These are phyloP conservation scores for Scheffersomyces quercinus DNA, from an alignment of 1,139 yeast species.

Conservation along the genomic window DNA sequence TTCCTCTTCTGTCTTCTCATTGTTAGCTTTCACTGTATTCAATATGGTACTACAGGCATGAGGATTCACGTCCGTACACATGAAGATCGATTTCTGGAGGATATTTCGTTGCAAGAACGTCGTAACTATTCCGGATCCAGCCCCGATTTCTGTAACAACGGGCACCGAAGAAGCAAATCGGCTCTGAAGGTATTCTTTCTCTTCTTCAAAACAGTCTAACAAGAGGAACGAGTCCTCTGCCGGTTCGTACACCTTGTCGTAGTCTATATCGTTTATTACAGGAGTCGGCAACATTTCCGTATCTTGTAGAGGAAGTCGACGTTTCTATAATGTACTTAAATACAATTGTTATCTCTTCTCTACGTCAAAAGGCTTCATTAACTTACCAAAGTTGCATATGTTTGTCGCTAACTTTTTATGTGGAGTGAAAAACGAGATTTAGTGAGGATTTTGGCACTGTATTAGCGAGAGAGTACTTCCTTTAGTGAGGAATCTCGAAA, in stretches of 20 bases:
- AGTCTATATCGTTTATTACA: constrained; percentile 27
- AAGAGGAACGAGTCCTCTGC: constrained; percentile 87
- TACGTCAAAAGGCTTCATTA: too few species aligned
- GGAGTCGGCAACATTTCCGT: constrained; percentile 44
- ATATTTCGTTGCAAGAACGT: constrained; percentile 65
- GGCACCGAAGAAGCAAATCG: constrained; percentile 41
- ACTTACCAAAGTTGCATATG: too few species aligned
- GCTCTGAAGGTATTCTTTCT: constrained; percentile 33
- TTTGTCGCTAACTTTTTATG: too few species aligned
- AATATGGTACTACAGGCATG: constrained; percentile 64
- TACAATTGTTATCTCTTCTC: too few species aligned
- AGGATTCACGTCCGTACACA: constrained; percentile 80
- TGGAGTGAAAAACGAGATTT: too few species aligned
- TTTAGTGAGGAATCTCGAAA: too few species aligned
- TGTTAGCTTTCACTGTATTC: constrained; percentile 52
- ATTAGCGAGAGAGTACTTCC: too few species aligned
- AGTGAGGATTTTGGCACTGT: too few species aligned
- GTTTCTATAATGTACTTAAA: too few species aligned
- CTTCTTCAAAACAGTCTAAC: constrained; percentile 74
- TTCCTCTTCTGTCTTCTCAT: constrained; percentile 17
- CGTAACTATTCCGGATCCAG: constrained; percentile 88
- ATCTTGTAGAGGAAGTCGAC: too few species aligned
- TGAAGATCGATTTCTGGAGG: constrained; percentile 47
- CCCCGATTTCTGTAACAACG: constrained; percentile 79
- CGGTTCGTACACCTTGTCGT: constrained; percentile 77